phyloP scores from a whole-genome alignment of 805 yeast species.

The Ogataea saltuana region DNA sequence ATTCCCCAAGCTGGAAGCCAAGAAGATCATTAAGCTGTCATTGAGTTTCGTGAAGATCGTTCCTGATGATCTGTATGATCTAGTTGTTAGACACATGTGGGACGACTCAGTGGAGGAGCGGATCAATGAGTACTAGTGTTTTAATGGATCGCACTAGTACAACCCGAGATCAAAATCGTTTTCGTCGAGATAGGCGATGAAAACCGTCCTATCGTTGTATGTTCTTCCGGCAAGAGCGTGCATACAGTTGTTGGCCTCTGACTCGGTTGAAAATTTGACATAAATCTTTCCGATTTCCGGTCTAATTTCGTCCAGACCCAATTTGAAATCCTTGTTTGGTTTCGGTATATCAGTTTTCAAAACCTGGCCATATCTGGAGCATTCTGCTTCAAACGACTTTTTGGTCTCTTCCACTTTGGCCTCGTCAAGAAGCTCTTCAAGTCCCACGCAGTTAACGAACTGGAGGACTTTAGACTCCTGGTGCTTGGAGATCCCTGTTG shows the following conservation, averaged over 20 bases:
- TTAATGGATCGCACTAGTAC: constrained; percentile 7
- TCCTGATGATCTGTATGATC: constrained; percentile 64
- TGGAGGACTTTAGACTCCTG: constrained; percentile 52
- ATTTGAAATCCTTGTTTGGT: constrained; percentile 44
- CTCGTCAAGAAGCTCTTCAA: constrained; percentile 60
- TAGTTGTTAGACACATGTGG: constrained; percentile 62
- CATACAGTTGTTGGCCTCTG: constrained; percentile 55
- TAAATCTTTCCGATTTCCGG: constrained; percentile 72
- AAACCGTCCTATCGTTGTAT: constrained; percentile 67
- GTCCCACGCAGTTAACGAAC: constrained; percentile 63
- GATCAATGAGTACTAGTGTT: constrained; percentile 27
- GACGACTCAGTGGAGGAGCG: constrained; percentile 43
- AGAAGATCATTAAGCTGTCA: constrained; percentile 73
- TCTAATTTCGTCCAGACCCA: constrained; percentile 41
- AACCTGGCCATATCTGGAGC: constrained; percentile 52
- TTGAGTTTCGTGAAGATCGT: constrained; percentile 76
- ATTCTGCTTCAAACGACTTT: constrained; percentile 53
- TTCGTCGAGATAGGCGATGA: constrained; percentile 64
- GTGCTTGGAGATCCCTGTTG: constrained; percentile 22
- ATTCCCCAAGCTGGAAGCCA: constrained; percentile 70
- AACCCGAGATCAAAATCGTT: constrained; percentile 51
- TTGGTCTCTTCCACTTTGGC: constrained; percentile 48
- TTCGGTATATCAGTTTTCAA: constrained; percentile 59
- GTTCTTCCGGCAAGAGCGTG: constrained; percentile 59
- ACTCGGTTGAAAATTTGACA: constrained; percentile 58